These are phyloP conservation scores for Lactarius hengduanensis DNA, from an alignment of 768 basidiomycete species.

Conservation along the genomic window DNA sequence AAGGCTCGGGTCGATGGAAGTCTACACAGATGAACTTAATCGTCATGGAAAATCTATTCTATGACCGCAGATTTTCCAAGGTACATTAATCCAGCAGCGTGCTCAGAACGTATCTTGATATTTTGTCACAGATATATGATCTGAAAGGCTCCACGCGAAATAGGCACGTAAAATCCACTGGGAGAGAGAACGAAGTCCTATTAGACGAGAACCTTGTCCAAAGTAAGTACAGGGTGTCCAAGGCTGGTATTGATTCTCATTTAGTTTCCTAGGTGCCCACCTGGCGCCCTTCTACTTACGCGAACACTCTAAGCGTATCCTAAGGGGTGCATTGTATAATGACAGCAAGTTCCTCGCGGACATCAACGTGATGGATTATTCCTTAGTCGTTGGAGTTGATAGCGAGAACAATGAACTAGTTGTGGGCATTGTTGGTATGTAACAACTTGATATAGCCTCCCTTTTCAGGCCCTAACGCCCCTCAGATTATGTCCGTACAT, in stretches of 20 bases:
- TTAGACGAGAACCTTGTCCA: constrained; percentile 96
- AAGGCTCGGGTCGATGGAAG: constrained; percentile 61
- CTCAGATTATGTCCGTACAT: constrained; percentile 89
- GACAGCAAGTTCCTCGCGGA: constrained; percentile 95
- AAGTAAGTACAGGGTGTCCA: constrained; percentile 44
- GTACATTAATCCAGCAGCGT: constrained; percentile 38
- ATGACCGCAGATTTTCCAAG: constrained; percentile 86
- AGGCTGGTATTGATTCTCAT: not conserved
- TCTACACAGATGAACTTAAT: constrained; percentile 91
- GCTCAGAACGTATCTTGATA: not conserved
- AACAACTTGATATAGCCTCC: not conserved
- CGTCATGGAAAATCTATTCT: constrained; percentile 98
- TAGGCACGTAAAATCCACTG: constrained; percentile 88
- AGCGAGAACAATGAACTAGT: constrained; percentile 86
- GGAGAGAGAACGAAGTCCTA: constrained; percentile 88
- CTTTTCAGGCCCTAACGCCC: constrained; percentile 4
- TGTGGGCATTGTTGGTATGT: constrained; percentile 92
- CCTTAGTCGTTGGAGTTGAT: constrained; percentile 94
- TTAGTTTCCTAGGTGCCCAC: constrained; percentile 60
- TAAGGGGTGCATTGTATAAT: constrained; percentile 87
- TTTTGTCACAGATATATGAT: constrained; percentile 78
- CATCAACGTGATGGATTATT: constrained; percentile 98
- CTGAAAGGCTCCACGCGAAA: constrained; percentile 95
- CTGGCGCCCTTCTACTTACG: constrained; percentile 88
- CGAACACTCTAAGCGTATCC: constrained; percentile 93